Evolutionary conservation across 2,329 filamentous ascomycete species (phyloP), one percentile per base, ranked within the genome.

Genomic region (Byssothecium circinans): DNA sequence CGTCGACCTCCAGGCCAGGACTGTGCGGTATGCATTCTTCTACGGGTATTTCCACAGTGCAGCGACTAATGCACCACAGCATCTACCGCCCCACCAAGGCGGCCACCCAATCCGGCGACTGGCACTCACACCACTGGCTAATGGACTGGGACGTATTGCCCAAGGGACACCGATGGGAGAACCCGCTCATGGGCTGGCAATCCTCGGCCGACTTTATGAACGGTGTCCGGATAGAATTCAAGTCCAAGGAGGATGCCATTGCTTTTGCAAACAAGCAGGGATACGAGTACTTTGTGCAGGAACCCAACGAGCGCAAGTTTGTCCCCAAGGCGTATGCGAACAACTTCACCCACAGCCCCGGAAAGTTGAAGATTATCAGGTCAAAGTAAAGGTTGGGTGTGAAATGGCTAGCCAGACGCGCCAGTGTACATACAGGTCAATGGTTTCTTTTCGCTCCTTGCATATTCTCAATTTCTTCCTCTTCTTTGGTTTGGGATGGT

Each of bases 201-300:
- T 97, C 92, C 19, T 95, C 91, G 15, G 92, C 82, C 46, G 94
- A 99, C 74, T 84, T 84, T 69, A 94, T 99, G 90, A 91, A 99
- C 74, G 92, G 91, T 66, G 95, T 91, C 40, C 83, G 91, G 70
- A 75, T 99, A 64, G 86, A 86, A 73, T 99, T 99, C 81, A 88
- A 88, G 74, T 81, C 79, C 63, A 97, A 96, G 80, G 91, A 97
- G 71, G 92, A 96, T 62, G 94, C 94, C 57, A 92, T 99, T 65
- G 78, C 81, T 49, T 99, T 99, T 68, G 94, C 95, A 19, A 88
- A 97, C 78, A 99, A 97, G 82, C 94, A 99, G 74, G 94, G 95
- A 29, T 99, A 99, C 71, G 92, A 99, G 71, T 99, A 96, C 75
- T 97, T 94, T 71, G 91, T 99, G 19, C 94, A 97, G 79, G 94